Evolutionary conservation across 495 filamentous ascomycete genomes (phyloP), one percentile per base, ranked within the genome.

Genomic region (Bryoglossum gracile): DNA sequence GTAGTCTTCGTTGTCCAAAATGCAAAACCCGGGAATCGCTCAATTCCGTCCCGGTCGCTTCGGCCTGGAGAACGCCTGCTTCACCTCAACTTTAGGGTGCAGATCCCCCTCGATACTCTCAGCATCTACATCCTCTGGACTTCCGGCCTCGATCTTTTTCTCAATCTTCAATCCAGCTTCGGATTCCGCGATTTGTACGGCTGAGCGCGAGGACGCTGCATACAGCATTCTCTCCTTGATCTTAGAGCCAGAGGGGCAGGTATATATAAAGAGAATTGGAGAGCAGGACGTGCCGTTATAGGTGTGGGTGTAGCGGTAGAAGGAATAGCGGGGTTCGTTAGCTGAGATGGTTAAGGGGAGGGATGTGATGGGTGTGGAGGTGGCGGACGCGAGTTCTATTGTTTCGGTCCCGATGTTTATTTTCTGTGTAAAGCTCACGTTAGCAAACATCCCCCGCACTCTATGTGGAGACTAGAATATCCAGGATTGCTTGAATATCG

Each of bases 181-280:
- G 32, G 71, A 72, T 51, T 77, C 74, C 11, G 86, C 87, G 24
- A 87, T 59, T 13, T 69, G 61, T 34, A 94, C 69, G 5, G 87
- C 86, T 28, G 77, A 78, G 24, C 76, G 75, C 60, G 87, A 86
- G 55, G 86, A 86, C 26, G 87, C 81, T 25, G 94, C 88, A 64
- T 96, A 95, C 54, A 97, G 68, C 92, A 98, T 98, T 43, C 89
- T 80, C 63, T 89, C 87, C 67, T 89, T 95, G 69, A 97, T 86
- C 55, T 84, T 86, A 0, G 81, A 79, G 3, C 68, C 78, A 2
- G 76, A 72, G 3, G 92, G 92, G 59, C 91, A 96, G 5, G 89
- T 95, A 66, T 95, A 97, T 59, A 97, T 82, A 71, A 97, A 98
- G 23, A 96, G 73, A 25, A 97, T 74, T 4, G 81, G 75, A 4